These are phyloP conservation scores for Yarrowia bubula DNA, from an alignment of 805 yeast genomes.

Conservation along the genomic window DNA sequence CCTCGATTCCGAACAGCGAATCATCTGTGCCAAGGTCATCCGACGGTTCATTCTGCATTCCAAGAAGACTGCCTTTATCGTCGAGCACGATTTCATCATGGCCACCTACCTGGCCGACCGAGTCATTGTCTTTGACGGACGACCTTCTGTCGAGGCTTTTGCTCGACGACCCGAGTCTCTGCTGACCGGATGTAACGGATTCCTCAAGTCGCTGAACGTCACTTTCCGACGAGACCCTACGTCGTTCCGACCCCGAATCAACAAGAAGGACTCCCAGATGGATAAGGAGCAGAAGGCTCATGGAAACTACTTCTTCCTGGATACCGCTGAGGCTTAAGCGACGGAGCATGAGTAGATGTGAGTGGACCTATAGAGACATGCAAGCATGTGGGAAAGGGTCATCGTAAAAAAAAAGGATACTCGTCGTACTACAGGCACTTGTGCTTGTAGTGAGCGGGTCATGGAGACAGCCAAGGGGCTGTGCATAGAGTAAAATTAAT, in stretches of 20 bases:
- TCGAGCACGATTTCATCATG: slow-evolving; percentile 99
- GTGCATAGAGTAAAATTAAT: too few species aligned
- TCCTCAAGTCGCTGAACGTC: slow-evolving; percentile 94
- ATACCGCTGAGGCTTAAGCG: slow-evolving; percentile 46
- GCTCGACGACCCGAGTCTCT: slow-evolving; percentile 91
- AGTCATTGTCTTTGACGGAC: slow-evolving; percentile 97
- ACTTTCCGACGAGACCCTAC: slow-evolving; percentile 99
- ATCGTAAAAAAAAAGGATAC: too few species aligned
- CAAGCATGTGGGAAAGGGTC: too few species aligned
- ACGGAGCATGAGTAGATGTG: not conserved
- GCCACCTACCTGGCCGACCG: slow-evolving; percentile 98
- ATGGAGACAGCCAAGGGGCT: too few species aligned
- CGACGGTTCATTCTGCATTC: slow-evolving; percentile 94
- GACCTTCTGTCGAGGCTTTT: slow-evolving; percentile 77
- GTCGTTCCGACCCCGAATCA: slow-evolving; percentile 97
- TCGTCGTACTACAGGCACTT: too few species aligned
- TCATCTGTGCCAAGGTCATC: slow-evolving; percentile 96
- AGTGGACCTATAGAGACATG: not conserved
- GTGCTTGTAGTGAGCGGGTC: too few species aligned
- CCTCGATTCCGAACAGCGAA: slow-evolving; percentile 99
- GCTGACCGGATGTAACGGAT: slow-evolving; percentile 94
- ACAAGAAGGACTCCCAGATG: slow-evolving; percentile 97
- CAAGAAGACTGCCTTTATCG: slow-evolving; percentile 98
- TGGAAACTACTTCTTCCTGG: slow-evolving; percentile 97
- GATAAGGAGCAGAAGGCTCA: slow-evolving; percentile 92